Evolutionary conservation across 306 rosid genomes (phyloP).

Genomic region (Lupinus albus): DNA sequence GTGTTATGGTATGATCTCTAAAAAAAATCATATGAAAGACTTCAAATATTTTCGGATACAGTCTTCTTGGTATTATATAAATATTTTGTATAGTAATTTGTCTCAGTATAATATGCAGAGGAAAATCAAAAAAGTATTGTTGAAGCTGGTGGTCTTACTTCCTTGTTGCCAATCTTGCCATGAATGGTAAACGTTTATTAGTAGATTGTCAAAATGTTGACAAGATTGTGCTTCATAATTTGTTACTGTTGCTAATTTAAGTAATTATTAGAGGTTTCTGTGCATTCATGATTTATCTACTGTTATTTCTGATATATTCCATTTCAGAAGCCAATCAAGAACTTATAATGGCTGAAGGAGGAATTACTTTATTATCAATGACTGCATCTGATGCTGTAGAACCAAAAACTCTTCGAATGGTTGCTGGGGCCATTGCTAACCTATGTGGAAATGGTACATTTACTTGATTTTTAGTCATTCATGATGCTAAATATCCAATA

Average conservation of each 20-base stretch:
- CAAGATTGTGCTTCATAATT: constrained; percentile 11
- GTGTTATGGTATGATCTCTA: no score
- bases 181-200: constrained; percentile 47
- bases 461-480: neutral
- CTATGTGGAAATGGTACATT: constrained; percentile 79
- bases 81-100: constrained; percentile 24
- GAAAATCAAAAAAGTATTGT: constrained; percentile 76
- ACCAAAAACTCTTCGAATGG: constrained; percentile 85
- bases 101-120: constrained; percentile 53
- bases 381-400: constrained; percentile 88
- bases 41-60: neutral
- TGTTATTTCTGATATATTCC: constrained; percentile 26
- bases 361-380: constrained; percentile 71
- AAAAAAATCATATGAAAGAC: neutral
- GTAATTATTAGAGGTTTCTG: neutral
- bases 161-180: constrained; percentile 46
- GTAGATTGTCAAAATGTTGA: neutral
- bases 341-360: constrained; percentile 79
- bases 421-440: constrained; percentile 87
- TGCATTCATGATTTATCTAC: neutral
- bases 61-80: neutral
- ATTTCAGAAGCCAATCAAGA: constrained; percentile 84
- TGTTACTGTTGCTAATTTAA: neutral
- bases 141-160: constrained; percentile 83
- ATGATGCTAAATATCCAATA: neutral